These are phyloP conservation scores for Trichosanthes truncata DNA, from an alignment of 306 rosid genomes.

Conservation along the genomic window DNA sequence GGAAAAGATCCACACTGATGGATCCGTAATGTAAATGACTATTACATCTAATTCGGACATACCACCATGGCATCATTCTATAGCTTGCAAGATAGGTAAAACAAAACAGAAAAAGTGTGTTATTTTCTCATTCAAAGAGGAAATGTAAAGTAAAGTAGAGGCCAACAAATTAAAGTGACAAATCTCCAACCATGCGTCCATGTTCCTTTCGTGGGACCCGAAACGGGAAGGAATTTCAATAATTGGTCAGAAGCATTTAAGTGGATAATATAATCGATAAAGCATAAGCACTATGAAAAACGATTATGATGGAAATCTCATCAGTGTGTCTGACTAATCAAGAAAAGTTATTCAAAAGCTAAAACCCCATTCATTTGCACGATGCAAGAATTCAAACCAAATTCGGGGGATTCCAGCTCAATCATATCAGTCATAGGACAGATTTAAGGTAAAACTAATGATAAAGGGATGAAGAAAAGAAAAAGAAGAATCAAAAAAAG, in stretches of 20 bases:
- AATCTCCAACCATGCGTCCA: neutral
- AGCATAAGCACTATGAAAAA: slow-evolving; percentile 8
- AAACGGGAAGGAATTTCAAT: neutral
- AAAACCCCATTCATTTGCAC: neutral
- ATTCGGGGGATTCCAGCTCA: neutral
- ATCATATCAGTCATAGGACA: neutral
- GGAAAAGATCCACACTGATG: neutral
- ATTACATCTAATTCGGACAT: neutral
- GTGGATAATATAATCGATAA: neutral
- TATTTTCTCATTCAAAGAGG: neutral
- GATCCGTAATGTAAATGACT: neutral
- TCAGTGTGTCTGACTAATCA: neutral
- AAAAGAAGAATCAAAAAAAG: neutral
- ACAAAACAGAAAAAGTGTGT: neutral
- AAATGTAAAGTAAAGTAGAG: slow-evolving; percentile 5
- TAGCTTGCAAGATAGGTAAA: slow-evolving; percentile 4
- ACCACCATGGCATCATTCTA: slow-evolving; percentile 1
- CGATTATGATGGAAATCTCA: slow-evolving; percentile 4
- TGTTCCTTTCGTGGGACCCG: slow-evolving; percentile 6
- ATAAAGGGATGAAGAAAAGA: neutral
- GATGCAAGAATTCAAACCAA: neutral
- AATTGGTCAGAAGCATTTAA: neutral
- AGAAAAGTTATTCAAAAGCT: neutral
- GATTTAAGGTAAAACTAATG: neutral
- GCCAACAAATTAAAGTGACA: slow-evolving; percentile 2